Evolutionary conservation across 208 protist species (phyloP), one percentile per base, ranked within the genome.

Genomic region (Jaenimonas drosophilae): DNA sequence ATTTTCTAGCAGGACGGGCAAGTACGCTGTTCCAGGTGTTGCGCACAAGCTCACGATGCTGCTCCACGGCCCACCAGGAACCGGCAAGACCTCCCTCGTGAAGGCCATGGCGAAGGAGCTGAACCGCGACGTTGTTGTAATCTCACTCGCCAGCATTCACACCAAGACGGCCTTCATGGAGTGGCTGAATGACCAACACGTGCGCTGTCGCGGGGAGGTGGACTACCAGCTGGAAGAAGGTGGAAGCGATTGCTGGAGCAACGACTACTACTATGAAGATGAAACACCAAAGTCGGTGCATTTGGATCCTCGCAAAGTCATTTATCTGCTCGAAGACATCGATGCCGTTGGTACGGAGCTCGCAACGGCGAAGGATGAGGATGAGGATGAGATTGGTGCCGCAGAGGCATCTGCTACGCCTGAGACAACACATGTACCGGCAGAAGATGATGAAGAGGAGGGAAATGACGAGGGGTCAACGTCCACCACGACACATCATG

Each of bases 21-120:
- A 70, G 43, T 96, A 79, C 54, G 77, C 56, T 7, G 48, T 85
- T 2, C 71, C 77, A 0, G 79, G 76, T 0, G 68, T 77, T n/a
- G 51, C 70, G 21, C 59, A 84, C 24, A 67, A 78, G 26, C 59
- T 96, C 1, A 71, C 68, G 24, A 62, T 94, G 24, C 76, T 96
- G 14, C 51, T 97, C 14, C 50, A 95, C 69, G 92, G 93, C 4
- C 71, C 88, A 17, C 91, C 94, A 7, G 96, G 96, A 0, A 97
- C 94, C 4, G 93, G 83, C 20, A 97, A 97, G 63, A 98, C 92
- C 11, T 85, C 76, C 24, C 60, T 91, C 31, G 74, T 94, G 17
- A 88, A 89, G 45, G 76, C 77, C 3, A 68, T 96, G 16, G 91
- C 91, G n/a, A 41, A 46, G 3, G 53, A 83, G 44, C 59, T 90